phyloP scores from a whole-genome alignment of 352 stramenopile genomes.

The Globisporangium nodosum region DNA sequence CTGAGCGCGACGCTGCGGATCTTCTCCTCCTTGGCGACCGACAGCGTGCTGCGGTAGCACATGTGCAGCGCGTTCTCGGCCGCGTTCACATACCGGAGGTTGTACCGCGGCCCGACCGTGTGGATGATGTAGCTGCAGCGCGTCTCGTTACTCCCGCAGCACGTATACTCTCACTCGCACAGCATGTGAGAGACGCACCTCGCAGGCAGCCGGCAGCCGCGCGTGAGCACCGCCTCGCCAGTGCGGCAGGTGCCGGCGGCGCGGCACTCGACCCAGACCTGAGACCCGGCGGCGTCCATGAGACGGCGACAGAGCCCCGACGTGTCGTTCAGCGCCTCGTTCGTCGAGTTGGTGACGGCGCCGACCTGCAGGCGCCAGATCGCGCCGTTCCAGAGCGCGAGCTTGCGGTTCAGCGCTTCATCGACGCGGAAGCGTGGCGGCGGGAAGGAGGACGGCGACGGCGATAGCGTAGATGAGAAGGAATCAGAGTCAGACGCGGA shows the following conservation, averaged over 20 bases:
- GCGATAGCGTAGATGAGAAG: background rate
- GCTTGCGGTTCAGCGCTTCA: slow-evolving; percentile 33
- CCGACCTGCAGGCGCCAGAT: slow-evolving; percentile 56
- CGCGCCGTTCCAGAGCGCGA: slow-evolving; percentile 52
- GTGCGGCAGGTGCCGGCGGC: slow-evolving; percentile 61
- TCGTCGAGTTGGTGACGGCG: slow-evolving; percentile 78
- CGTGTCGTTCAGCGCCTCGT: slow-evolving; percentile 61
- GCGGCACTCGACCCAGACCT: slow-evolving; percentile 73
- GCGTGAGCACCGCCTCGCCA: slow-evolving; percentile 77
- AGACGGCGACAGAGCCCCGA: slow-evolving; percentile 56
- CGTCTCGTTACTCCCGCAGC: background rate
- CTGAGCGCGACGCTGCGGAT: slow-evolving; percentile 65
- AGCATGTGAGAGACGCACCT: slow-evolving; percentile 25
- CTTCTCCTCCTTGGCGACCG: slow-evolving; percentile 55
- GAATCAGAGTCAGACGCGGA: background rate
- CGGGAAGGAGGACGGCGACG: slow-evolving; percentile 14
- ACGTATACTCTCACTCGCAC: background rate
- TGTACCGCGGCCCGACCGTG: slow-evolving; percentile 84
- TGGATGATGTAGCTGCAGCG: slow-evolving; percentile 49
- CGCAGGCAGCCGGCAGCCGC: slow-evolving; percentile 64
- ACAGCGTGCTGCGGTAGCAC: slow-evolving; percentile 68
- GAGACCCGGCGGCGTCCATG: slow-evolving; percentile 56
- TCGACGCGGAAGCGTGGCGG: slow-evolving; percentile 17
- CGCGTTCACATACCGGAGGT: slow-evolving; percentile 65
- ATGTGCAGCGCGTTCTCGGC: slow-evolving; percentile 79